These are phyloP conservation scores for Zalaria obscura DNA, from an alignment of 2,329 filamentous ascomycete genomes.

Conservation along the genomic window DNA sequence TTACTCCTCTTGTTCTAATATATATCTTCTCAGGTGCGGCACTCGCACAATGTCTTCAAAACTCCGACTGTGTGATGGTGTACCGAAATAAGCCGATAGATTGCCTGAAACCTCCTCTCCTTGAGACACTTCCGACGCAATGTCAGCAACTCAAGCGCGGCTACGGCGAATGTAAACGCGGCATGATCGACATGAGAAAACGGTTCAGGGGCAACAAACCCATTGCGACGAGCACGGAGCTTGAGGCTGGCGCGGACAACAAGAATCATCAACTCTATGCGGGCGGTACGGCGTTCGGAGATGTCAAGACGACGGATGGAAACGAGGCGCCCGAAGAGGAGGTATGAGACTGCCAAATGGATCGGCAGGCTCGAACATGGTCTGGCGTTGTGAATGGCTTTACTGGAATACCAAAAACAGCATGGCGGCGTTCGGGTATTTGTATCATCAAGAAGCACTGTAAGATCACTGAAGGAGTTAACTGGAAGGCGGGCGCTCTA, in stretches of 20 bases:
- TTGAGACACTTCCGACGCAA: constrained; percentile 66
- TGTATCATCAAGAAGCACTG: too few relatives aligned
- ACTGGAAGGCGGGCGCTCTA: too few relatives aligned
- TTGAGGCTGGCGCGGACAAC: constrained; percentile 35
- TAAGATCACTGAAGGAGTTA: too few relatives aligned
- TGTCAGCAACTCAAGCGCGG: constrained; percentile 91
- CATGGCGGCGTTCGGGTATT: too few relatives aligned
- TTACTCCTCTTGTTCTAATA: constrained; percentile 2
- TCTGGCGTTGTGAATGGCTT: too few relatives aligned
- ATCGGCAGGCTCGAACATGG: too few relatives aligned
- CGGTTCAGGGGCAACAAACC: constrained; percentile 91
- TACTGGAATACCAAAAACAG: too few relatives aligned
- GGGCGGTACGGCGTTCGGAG: constrained; percentile 36
- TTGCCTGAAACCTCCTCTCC: constrained; percentile 71
- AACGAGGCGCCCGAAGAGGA: constrained; percentile 17
- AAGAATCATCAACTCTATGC: constrained; percentile 61
- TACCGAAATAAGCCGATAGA: constrained; percentile 75
- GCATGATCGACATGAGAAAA: constrained; percentile 97
- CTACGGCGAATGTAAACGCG: constrained; percentile 88
- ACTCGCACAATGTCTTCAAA: constrained; percentile 84
- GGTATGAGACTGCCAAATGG: constrained; percentile 6
- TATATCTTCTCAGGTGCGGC: constrained; percentile 53
- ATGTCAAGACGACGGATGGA: constrained; percentile 14
- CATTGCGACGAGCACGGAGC: constrained; percentile 51
- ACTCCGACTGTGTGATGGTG: constrained; percentile 92